These are phyloP conservation scores for Corinectria fuckeliana DNA, from an alignment of 2,329 filamentous ascomycete genomes.

Conservation along the genomic window DNA sequence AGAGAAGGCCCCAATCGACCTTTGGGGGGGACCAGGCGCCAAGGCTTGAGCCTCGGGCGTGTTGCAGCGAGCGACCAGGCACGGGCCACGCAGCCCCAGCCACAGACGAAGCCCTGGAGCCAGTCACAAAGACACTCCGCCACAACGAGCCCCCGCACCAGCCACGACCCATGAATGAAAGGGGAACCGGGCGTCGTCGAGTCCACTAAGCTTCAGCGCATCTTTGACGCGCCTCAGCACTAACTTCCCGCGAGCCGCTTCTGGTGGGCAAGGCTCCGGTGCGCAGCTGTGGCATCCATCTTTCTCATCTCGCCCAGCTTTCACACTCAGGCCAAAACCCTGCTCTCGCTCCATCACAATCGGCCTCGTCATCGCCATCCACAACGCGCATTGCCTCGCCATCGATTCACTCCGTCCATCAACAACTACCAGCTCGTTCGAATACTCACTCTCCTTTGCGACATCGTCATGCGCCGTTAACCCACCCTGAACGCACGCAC, in stretches of 20 bases:
- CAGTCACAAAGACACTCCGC: not conserved
- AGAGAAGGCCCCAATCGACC: conserved; percentile 13
- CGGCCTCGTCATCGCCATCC: conserved; percentile 18
- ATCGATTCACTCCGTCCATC: conserved; percentile 16
- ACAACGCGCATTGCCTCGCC: conserved; percentile 11
- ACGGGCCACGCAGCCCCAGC: conserved; percentile 18
- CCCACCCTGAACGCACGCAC: conserved; percentile 19
- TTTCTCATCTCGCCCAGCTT: conserved; percentile 2
- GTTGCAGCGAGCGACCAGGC: conserved; percentile 23
- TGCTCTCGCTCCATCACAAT: conserved; percentile 23
- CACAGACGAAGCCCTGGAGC: not conserved
- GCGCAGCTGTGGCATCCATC: conserved; percentile 26
- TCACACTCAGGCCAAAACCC: conserved; percentile 8
- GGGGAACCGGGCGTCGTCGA: conserved; percentile 21
- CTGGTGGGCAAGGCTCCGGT: conserved; percentile 27
- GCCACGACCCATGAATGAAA: conserved; percentile 24
- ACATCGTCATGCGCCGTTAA: conserved; percentile 34
- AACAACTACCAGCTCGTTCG: not conserved
- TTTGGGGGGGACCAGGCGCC: conserved; percentile 16
- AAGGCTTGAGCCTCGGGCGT: not conserved
- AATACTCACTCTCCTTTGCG: conserved; percentile 6
- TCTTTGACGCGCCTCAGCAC: conserved; percentile 37
- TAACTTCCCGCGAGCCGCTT: conserved; percentile 7
- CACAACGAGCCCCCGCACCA: not conserved
- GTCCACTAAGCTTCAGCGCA: conserved; percentile 27